phyloP scores from a whole-genome alignment of 345 rosid genomes.

The Crucihimalaya himalaica region DNA sequence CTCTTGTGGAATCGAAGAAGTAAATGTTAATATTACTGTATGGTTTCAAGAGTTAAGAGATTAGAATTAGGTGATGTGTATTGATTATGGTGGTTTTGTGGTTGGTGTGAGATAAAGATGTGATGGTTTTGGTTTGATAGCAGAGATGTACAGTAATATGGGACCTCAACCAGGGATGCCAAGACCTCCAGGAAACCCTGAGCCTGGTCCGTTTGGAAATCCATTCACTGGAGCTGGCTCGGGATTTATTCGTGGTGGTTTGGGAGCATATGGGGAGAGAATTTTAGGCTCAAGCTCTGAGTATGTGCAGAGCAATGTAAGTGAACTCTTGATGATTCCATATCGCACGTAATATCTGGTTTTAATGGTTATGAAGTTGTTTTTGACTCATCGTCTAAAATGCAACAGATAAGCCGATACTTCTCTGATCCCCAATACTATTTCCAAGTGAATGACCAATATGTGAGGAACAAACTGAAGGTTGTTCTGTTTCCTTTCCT shows the following conservation, averaged over 20 bases:
- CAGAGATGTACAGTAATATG: conserved; percentile 48
- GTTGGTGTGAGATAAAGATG: conserved; percentile 1
- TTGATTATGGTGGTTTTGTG: background rate
- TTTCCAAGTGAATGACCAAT: conserved; percentile 61
- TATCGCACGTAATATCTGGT: background rate
- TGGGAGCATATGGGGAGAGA: conserved; percentile 55
- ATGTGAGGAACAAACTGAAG: conserved; percentile 58
- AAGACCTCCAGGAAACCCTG: conserved; percentile 42
- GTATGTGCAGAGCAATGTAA: conserved; percentile 67
- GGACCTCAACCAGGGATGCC: conserved; percentile 44
- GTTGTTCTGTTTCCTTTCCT: conserved; percentile 56
- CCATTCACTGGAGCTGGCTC: conserved; percentile 53
- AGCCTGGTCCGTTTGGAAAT: conserved; percentile 51
- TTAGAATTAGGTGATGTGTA: background rate
- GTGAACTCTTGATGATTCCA: conserved; percentile 5
- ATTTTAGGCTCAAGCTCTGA: conserved; percentile 58
- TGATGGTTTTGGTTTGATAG: conserved; percentile 13
- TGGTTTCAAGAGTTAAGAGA: background rate
- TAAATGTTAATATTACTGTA: background rate
- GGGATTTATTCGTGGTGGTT: conserved; percentile 52
- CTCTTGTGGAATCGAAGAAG: background rate
- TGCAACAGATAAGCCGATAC: conserved; percentile 52
- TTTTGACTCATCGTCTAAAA: background rate
- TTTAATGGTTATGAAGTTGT: background rate
- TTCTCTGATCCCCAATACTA: conserved; percentile 67